phyloP scores from a whole-genome alignment of 2,329 filamentous ascomycete genomes.

The Lasiodiplodia sp. region DNA sequence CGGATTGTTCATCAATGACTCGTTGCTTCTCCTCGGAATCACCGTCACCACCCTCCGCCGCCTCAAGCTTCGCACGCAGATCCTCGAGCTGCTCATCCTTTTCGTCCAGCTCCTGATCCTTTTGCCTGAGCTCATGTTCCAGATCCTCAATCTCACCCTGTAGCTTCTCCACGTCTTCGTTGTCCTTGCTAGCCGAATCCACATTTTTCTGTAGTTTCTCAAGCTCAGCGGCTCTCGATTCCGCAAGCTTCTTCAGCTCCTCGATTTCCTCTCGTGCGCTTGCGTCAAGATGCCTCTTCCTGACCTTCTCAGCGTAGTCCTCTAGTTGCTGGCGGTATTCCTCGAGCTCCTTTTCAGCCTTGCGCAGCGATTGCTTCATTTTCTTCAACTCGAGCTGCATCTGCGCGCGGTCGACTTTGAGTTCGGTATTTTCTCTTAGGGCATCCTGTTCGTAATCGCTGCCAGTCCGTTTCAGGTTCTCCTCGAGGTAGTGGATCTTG shows the following conservation, averaged over 20 bases:
- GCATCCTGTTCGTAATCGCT: slow-evolving; percentile 89
- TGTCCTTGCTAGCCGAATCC: slow-evolving; percentile 40
- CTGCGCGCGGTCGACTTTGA: slow-evolving; percentile 91
- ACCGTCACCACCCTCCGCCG: slow-evolving; percentile 40
- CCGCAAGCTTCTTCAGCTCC: slow-evolving; percentile 52
- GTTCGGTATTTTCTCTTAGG: slow-evolving; percentile 91
- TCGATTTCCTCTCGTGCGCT: slow-evolving; percentile 69
- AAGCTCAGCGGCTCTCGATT: slow-evolving; percentile 50
- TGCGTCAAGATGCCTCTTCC: slow-evolving; percentile 76
- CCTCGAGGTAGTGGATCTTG: slow-evolving; percentile 96
- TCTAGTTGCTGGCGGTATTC: slow-evolving; percentile 80
- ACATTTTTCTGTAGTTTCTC: slow-evolving; percentile 45
- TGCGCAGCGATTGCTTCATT: slow-evolving; percentile 83
- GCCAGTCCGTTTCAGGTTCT: slow-evolving; percentile 84
- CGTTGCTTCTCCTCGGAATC: slow-evolving; percentile 43
- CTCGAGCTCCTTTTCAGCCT: slow-evolving; percentile 87
- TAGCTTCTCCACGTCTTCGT: slow-evolving; percentile 47
- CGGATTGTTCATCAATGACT: slow-evolving; percentile 41
- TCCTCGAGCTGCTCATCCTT: slow-evolving; percentile 48
- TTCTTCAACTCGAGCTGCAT: slow-evolving; percentile 86
- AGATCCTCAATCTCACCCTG: slow-evolving; percentile 44
- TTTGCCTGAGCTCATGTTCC: slow-evolving; percentile 43
- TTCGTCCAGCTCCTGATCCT: slow-evolving; percentile 47
- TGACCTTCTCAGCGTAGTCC: slow-evolving; percentile 82
- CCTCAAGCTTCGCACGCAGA: slow-evolving; percentile 42